Conservation (phyloP, 106 monocot species). For the Triglochin maritima region DNA sequence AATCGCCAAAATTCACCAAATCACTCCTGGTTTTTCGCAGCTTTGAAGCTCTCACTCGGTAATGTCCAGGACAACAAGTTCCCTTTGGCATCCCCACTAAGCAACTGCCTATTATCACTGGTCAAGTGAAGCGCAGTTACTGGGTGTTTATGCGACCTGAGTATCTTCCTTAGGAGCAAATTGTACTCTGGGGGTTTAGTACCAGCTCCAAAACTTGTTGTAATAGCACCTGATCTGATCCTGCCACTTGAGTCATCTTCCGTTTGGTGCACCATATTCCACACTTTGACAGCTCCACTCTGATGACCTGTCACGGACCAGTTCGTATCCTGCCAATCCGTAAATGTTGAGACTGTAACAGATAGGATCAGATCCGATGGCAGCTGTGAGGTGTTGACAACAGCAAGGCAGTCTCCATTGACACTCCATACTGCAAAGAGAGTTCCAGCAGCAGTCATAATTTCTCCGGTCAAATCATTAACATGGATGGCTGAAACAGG, state of each 20-base stretch:
- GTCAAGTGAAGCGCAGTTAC: constrained; percentile 77
- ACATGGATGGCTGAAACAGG: constrained; percentile 78
- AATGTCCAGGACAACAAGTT: constrained; percentile 78
- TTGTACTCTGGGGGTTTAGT: constrained; percentile 48
- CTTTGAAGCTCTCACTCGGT: constrained; percentile 50
- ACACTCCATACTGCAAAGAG: constrained; percentile 87
- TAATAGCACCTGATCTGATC: constrained; percentile 13
- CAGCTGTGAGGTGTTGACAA: constrained; percentile 85
- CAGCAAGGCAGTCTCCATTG: constrained; percentile 87
- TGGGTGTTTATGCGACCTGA: constrained; percentile 77
- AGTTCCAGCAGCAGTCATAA: constrained; percentile 74
- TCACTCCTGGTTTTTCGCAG: constrained; percentile 18
- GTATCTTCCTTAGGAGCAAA: constrained; percentile 57
- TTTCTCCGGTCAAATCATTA: constrained; percentile 82
- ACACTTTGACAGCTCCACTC: constrained; percentile 92
- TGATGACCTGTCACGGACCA: constrained; percentile 97
- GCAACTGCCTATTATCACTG: constrained; percentile 66
- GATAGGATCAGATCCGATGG: constrained; percentile 85
- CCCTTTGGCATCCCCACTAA: constrained; percentile 70
- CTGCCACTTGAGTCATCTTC: constrained; percentile 21
- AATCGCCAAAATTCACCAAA: neutral
- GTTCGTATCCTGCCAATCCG: constrained; percentile 83
- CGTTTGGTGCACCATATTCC: constrained; percentile 81
- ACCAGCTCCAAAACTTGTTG: constrained; percentile 21
- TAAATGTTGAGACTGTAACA: constrained; percentile 37